A percentile compares a stretch with the other conserved stretches of the same genome.
Conservation (phyloP, 2,329 filamentous ascomycete genomes). For the Coleophoma eucalyptorum region DNA sequence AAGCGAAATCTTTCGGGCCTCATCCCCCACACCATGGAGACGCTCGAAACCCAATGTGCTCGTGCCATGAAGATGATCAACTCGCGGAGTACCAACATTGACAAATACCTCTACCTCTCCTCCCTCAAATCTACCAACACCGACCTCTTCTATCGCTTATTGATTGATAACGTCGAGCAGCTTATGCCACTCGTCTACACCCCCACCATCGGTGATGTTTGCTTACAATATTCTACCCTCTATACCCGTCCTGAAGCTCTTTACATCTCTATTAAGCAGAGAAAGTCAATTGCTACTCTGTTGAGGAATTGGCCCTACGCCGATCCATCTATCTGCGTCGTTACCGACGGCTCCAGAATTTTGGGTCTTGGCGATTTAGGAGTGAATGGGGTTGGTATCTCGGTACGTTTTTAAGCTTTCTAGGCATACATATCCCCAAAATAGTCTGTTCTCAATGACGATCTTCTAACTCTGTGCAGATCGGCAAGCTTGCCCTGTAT, state of each 20-base stretch:
- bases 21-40: slow-evolving; percentile 61
- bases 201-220: slow-evolving; percentile 91
- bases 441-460: too few relatives aligned
- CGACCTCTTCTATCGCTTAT: slow-evolving; percentile 78
- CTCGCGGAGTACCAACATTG: slow-evolving; percentile 64
- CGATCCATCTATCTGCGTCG: slow-evolving; percentile 90
- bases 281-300: slow-evolving; percentile 83
- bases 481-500: slow-evolving; percentile 94
- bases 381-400: slow-evolving; percentile 96
- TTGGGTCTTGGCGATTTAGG: slow-evolving; percentile 92
- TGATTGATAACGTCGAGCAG: slow-evolving; percentile 74
- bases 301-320: slow-evolving; percentile 89
- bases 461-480: slow-evolving; percentile 33
- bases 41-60: slow-evolving; percentile 54
- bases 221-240: slow-evolving; percentile 91
- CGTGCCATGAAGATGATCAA: slow-evolving; percentile 73
- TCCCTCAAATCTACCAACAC: slow-evolving; percentile 71
- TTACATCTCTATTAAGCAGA: slow-evolving; percentile 94
- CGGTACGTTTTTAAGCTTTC: slow-evolving; percentile 50
- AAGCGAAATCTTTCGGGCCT: slow-evolving; percentile 63
- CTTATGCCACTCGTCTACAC: slow-evolving; percentile 85
- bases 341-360: slow-evolving; percentile 93
- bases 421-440: neutral
- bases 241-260: slow-evolving; percentile 94
- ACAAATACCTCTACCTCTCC: slow-evolving; percentile 82